A percentile compares a stretch with the other conserved stretches of the same genome.
These are phyloP conservation scores for Chalaropsis thielavioides DNA, from an alignment of 2,329 filamentous ascomycete species.

Conservation along the genomic window DNA sequence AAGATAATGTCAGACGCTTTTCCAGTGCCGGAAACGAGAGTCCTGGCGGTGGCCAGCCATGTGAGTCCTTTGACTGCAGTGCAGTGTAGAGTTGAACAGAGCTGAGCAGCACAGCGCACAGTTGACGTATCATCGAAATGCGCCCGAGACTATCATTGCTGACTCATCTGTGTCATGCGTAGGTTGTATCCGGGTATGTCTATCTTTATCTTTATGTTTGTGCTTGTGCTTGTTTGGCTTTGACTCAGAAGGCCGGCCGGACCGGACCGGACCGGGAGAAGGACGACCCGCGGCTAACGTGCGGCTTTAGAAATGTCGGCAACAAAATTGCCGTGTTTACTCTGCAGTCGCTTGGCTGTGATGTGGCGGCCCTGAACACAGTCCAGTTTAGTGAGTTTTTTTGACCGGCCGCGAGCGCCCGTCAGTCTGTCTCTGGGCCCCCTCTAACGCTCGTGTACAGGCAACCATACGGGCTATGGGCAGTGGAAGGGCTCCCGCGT, in stretches of 20 bases:
- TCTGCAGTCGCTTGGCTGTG: conserved; percentile 84
- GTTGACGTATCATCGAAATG: neutral
- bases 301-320: conserved; percentile 57
- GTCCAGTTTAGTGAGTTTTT: conserved; percentile 77
- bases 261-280: neutral
- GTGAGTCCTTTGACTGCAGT: conserved; percentile 43
- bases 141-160: neutral
- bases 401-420: neutral
- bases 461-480: conserved; percentile 87
- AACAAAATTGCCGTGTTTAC: conserved; percentile 96
- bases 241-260: neutral
- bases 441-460: conserved; percentile 32
- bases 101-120: neutral
- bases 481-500: conserved; percentile 77
- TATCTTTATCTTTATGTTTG: conserved; percentile 19
- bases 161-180: conserved; percentile 9
- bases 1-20: conserved; percentile 21
- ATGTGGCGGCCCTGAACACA: conserved; percentile 87
- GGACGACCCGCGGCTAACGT: neutral
- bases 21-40: conserved; percentile 42
- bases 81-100: neutral
- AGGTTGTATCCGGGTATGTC: conserved; percentile 33
- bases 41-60: conserved; percentile 88
- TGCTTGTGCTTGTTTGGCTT: neutral
- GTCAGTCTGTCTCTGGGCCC: neutral